A percentile compares a stretch with the other conserved stretches of the same genome.
phyloP scores from a whole-genome alignment of 1,284 basidiomycete genomes.

The Acaromyces ingoldii region DNA sequence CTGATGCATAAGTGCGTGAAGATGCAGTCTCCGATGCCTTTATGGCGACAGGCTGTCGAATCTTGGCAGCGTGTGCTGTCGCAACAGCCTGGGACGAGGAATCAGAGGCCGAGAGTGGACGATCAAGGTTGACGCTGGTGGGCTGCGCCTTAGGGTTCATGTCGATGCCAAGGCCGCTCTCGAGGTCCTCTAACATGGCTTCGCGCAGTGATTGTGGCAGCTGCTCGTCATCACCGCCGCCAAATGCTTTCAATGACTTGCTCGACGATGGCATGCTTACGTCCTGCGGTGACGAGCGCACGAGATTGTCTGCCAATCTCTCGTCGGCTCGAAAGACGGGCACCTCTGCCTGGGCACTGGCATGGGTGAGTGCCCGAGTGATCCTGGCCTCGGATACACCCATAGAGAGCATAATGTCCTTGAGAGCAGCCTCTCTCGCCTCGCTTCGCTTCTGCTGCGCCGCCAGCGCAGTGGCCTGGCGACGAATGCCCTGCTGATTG shows the following conservation, averaged over 20 bases:
- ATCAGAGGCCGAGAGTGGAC: neutral
- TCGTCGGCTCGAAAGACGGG: slow-evolving; percentile 7
- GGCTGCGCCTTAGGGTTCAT: too few species aligned
- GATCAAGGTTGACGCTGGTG: too few species aligned
- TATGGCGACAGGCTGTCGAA: slow-evolving; percentile 14
- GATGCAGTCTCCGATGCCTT: slow-evolving; percentile 14
- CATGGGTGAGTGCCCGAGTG: neutral
- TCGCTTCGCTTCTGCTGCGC: neutral
- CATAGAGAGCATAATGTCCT: neutral
- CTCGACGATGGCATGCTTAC: slow-evolving; percentile 2
- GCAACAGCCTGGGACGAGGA: neutral
- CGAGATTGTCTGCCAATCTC: neutral
- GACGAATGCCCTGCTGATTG: neutral
- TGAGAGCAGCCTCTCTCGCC: slow-evolving; percentile 3
- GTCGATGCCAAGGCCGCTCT: slow-evolving; percentile 15
- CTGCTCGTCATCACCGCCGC: slow-evolving; percentile 5
- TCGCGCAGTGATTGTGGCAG: slow-evolving; percentile 39
- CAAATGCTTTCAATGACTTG: neutral
- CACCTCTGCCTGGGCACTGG: slow-evolving; percentile 1
- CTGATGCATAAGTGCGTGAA: too few species aligned
- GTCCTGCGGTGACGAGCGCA: neutral
- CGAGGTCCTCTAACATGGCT: slow-evolving; percentile 42
- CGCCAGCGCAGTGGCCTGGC: slow-evolving; percentile 1
- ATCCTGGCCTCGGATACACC: slow-evolving; percentile 4
- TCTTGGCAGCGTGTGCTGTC: neutral